phyloP scores from a whole-genome alignment of 2,329 filamentous ascomycete species.

The Aphanocladium album region DNA sequence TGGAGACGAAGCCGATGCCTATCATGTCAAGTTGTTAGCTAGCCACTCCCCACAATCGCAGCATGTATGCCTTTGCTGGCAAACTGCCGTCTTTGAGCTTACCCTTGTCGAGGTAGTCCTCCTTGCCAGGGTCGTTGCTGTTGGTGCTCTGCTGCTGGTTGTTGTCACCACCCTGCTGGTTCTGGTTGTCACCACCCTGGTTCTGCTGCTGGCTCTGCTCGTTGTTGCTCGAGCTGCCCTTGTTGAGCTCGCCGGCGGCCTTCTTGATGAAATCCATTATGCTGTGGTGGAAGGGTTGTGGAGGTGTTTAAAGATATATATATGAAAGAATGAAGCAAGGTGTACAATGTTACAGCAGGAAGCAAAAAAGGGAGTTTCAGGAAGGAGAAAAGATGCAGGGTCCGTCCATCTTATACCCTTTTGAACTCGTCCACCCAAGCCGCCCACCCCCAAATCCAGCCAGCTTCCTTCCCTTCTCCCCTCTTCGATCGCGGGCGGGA shows the following conservation, averaged over 20 bases:
- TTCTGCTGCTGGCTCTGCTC: conserved; percentile 10
- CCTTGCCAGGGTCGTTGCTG: conserved; percentile 13
- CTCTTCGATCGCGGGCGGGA: neutral
- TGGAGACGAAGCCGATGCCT: conserved; percentile 27
- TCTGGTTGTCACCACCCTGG: conserved; percentile 1
- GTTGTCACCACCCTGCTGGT: conserved; percentile 6
- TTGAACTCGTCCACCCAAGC: neutral
- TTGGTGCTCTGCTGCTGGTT: conserved; percentile 1
- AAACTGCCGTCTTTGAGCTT: neutral
- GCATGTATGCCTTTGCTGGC: too few relatives aligned
- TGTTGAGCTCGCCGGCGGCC: conserved; percentile 20
- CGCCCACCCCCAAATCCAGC: neutral
- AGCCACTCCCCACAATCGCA: neutral
- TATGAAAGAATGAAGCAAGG: neutral
- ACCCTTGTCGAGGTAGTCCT: conserved; percentile 38
- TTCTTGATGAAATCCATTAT: conserved; percentile 38
- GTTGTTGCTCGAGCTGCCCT: conserved; percentile 10
- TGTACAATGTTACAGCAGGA: neutral
- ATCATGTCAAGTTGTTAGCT: neutral
- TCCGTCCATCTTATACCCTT: conserved; percentile 18
- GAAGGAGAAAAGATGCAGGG: conserved; percentile 8
- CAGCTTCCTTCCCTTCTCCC: conserved; percentile 12
- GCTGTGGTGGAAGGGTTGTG: conserved; percentile 2
- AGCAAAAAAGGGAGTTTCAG: neutral
- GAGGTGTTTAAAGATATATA: neutral